phyloP scores from a whole-genome alignment of 2,329 filamentous ascomycete species.

The Daldinia sp. region DNA sequence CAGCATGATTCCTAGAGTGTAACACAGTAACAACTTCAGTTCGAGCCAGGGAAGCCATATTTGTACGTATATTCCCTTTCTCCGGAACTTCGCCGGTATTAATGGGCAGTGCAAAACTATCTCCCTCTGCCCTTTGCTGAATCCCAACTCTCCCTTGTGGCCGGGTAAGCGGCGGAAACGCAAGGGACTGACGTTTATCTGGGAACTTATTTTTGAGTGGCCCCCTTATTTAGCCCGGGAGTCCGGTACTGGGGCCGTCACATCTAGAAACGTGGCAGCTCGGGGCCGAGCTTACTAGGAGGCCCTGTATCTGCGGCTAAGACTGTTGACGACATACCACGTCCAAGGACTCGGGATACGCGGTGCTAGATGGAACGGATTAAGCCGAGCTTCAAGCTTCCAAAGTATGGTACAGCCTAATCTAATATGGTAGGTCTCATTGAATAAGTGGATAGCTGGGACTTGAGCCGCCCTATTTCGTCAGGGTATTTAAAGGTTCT shows the following conservation, averaged over 20 bases:
- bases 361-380: background rate
- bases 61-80: background rate
- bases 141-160: background rate
- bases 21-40: background rate
- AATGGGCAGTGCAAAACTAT: background rate
- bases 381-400: background rate
- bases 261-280: background rate
- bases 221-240: conserved; percentile 17
- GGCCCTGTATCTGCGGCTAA: background rate
- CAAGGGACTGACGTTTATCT: conserved; percentile 1
- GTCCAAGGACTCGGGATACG: conserved; percentile 22
- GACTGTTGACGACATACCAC: conserved; percentile 16
- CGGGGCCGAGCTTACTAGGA: conserved; percentile 6
- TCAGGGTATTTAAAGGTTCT: background rate
- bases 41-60: background rate
- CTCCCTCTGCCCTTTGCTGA: background rate
- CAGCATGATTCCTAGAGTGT: background rate
- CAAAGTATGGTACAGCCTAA: conserved; percentile 14
- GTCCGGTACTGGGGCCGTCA: conserved; percentile 3
- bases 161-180: background rate
- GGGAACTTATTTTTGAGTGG: background rate
- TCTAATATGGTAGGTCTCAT: conserved; percentile 1
- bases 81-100: background rate
- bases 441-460: background rate
- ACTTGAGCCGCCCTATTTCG: background rate